Percentiles rank a stretch among this genome's conserved stretches.
Evolutionary conservation across 202 grass and related monocot species (phyloP).

Genomic region (Zizania palustris): DNA sequence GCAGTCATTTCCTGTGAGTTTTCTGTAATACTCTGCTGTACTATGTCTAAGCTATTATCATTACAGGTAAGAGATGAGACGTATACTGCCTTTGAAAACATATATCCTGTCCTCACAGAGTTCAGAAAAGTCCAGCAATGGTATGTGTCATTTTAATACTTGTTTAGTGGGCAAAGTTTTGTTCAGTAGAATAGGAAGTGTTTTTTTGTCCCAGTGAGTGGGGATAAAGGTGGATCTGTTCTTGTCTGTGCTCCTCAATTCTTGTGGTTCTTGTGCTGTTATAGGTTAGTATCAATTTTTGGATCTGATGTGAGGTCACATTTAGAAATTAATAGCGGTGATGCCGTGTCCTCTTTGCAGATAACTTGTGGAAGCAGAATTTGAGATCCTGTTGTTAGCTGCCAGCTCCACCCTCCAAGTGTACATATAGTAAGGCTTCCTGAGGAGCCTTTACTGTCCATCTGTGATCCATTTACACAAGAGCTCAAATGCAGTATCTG

Average conservation of each 20-base stretch:
- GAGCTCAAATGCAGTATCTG: neutral
- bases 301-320: neutral
- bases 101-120: neutral
- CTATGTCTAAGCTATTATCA: too few relatives aligned
- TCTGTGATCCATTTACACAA: neutral
- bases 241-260: conserved; percentile 3
- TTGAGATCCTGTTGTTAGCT: conserved; percentile 10
- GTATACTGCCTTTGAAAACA: too few relatives aligned
- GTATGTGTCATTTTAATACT: conserved; percentile 38
- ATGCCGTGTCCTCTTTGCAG: conserved; percentile 23
- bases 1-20: too few relatives aligned
- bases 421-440: conserved; percentile 21
- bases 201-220: neutral
- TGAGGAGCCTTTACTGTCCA: conserved; percentile 22
- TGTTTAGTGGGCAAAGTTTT: neutral
- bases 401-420: conserved; percentile 37
- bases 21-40: too few relatives aligned
- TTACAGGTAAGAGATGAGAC: too few relatives aligned
- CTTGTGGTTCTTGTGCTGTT: neutral
- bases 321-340: conserved; percentile 1
- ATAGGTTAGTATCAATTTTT: neutral
- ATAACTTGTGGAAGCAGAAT: conserved; percentile 33
- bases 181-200: neutral
- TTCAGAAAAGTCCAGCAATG: conserved; percentile 32
- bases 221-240: conserved; percentile 3